Evolutionary conservation across 352 stramenopile species (phyloP).

Genomic region (Phytophthora parvispora): DNA sequence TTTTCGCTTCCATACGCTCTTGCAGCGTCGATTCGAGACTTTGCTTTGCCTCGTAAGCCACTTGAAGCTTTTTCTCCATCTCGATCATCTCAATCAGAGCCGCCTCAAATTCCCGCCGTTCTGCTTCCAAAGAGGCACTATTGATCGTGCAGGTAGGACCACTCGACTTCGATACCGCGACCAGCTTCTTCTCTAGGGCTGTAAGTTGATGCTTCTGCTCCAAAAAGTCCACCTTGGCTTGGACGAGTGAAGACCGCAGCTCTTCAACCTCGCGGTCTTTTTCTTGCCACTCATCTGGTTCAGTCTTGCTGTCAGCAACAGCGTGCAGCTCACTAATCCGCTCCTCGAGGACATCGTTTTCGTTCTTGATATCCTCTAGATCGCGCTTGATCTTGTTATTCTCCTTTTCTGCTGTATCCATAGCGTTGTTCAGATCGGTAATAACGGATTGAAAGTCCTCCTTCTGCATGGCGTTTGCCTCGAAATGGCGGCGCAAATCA

Average conservation of each 20-base stretch:
- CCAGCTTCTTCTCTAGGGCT: constrained; percentile 65
- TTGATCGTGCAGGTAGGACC: constrained; percentile 29
- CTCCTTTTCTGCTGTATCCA: constrained; percentile 30
- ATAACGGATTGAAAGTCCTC: constrained; percentile 41
- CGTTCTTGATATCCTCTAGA: constrained; percentile 56
- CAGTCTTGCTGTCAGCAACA: constrained; percentile 42
- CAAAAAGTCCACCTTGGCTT: constrained; percentile 64
- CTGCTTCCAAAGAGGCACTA: constrained; percentile 47
- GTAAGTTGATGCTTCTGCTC: constrained; percentile 67
- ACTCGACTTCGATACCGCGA: constrained; percentile 52
- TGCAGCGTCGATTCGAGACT: constrained; percentile 59
- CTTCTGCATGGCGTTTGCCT: constrained; percentile 54
- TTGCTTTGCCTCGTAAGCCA: constrained; percentile 69
- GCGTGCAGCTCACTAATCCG: constrained; percentile 59
- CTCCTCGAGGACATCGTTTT: constrained; percentile 71
- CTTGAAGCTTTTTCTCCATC: constrained; percentile 74
- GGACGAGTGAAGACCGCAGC: constrained; percentile 65
- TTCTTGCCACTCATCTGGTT: constrained; percentile 48
- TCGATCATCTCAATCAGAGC: constrained; percentile 75
- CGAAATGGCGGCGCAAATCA: constrained; percentile 19
- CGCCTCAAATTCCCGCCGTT: constrained; percentile 68
- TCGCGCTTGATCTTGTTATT: constrained; percentile 43
- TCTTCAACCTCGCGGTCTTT: constrained; percentile 67
- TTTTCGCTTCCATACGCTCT: constrained; percentile 59
- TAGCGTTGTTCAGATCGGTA: constrained; percentile 22